phyloP scores from a whole-genome alignment of 805 yeast genomes.

The Candida incommunis region DNA sequence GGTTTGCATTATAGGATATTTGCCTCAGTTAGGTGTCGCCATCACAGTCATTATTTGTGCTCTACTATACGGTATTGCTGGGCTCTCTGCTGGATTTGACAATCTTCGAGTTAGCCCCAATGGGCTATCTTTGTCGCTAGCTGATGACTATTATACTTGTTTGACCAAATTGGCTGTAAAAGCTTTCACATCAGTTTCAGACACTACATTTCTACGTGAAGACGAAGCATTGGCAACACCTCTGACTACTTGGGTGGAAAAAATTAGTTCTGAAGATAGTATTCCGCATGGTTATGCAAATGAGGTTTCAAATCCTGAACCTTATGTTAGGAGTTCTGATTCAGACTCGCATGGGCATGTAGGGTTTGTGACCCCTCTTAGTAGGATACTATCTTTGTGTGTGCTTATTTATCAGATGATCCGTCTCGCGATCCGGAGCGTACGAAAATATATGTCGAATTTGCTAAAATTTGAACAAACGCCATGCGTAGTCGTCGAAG shows the following conservation, averaged over 20 bases:
- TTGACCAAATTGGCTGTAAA: conserved; percentile 45
- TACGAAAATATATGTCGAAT: background rate
- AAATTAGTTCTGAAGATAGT: conserved; percentile 1
- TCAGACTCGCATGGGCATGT: conserved; percentile 2
- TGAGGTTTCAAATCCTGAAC: background rate
- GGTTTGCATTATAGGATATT: conserved; percentile 40
- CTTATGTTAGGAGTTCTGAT: background rate
- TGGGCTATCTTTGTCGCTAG: conserved; percentile 21
- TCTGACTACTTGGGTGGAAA: conserved; percentile 44
- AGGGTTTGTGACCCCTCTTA: conserved; percentile 4
- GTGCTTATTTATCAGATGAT: conserved; percentile 4
- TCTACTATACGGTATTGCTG: conserved; percentile 41
- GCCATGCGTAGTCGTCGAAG: background rate
- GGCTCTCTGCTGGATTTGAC: conserved; percentile 36
- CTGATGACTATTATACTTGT: conserved; percentile 56
- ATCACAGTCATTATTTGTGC: conserved; percentile 37
- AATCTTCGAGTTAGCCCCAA: conserved; percentile 26
- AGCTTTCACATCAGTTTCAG: conserved; percentile 54
- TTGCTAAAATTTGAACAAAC: conserved; percentile 2
- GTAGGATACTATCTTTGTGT: conserved; percentile 6
- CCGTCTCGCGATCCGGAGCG: conserved; percentile 4
- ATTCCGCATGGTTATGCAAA: conserved; percentile 1
- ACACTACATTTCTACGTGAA: conserved; percentile 51
- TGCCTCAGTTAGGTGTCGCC: conserved; percentile 51
- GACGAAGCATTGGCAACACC: conserved; percentile 34